Evolutionary conservation across 768 basidiomycete species (phyloP).

Genomic region (Amanita polypyramis): DNA sequence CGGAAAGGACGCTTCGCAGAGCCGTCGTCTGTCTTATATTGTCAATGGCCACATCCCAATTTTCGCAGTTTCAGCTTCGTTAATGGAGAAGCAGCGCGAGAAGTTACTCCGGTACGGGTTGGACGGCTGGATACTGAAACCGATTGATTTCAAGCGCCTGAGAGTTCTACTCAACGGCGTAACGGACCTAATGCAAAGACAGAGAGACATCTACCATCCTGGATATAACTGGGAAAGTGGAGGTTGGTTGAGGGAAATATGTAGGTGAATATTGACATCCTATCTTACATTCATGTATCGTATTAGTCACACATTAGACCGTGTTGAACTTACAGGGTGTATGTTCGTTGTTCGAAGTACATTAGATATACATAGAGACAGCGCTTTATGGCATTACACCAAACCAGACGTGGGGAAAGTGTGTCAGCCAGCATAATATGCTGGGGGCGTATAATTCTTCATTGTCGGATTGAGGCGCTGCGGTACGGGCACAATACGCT

Average conservation of each 20-base stretch:
- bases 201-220: conserved; percentile 37
- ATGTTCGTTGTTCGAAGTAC: too few relatives aligned
- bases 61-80: conserved; percentile 73
- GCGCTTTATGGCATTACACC: too few relatives aligned
- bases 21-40: conserved; percentile 28
- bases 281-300: too few relatives aligned
- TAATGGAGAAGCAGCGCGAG: conserved; percentile 44
- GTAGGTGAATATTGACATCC: not conserved
- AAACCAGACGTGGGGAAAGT: too few relatives aligned
- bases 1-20: conserved; percentile 4
- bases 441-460: not conserved
- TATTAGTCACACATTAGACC: too few relatives aligned
- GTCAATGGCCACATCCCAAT: conserved; percentile 66
- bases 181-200: conserved; percentile 38
- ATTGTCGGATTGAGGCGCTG: not conserved
- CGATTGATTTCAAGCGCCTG: conserved; percentile 68
- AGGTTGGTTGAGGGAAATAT: conserved; percentile 38
- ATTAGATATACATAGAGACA: too few relatives aligned
- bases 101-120: conserved; percentile 46
- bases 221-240: conserved; percentile 53
- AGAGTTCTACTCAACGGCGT: conserved; percentile 48
- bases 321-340: too few relatives aligned
- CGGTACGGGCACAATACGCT: not conserved
- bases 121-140: conserved; percentile 81
- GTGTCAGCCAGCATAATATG: not conserved